Evolutionary conservation across 2,329 filamentous ascomycete species (phyloP).

Genomic region (Penicillium sp.): DNA sequence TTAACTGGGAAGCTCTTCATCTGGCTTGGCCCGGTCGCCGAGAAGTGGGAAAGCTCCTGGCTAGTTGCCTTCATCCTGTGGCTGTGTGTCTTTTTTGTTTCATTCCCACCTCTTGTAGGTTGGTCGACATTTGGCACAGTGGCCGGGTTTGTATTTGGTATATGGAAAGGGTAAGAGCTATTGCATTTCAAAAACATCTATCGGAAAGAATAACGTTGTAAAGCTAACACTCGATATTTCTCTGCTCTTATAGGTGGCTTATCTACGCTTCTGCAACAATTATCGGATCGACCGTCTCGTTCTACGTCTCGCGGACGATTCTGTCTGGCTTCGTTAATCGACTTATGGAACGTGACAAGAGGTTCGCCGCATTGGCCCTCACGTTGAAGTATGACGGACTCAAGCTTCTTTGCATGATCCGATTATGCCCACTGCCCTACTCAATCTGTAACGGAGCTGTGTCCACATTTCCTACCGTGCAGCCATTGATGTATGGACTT

Average conservation of each 20-base stretch:
- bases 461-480: constrained; percentile 86
- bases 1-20: constrained; percentile 80
- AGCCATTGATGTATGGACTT: constrained; percentile 70
- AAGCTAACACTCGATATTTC: constrained; percentile 16
- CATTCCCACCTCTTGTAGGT: constrained; percentile 83
- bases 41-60: constrained; percentile 70
- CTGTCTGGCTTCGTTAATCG: constrained; percentile 75
- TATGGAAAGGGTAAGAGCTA: constrained; percentile 63
- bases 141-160: constrained; percentile 68
- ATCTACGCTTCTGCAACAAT: constrained; percentile 78
- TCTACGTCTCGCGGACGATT: constrained; percentile 75
- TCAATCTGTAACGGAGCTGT: constrained; percentile 92
- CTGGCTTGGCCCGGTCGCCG: constrained; percentile 68
- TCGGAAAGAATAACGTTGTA: background rate
- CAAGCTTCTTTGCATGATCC: constrained; percentile 84
- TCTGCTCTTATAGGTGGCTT: constrained; percentile 65
- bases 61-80: constrained; percentile 76
- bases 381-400: constrained; percentile 89
- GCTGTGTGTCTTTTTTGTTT: constrained; percentile 69
- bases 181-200: background rate
- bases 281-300: constrained; percentile 73
- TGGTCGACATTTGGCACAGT: constrained; percentile 76
- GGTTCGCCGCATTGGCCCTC: constrained; percentile 84
- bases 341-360: constrained; percentile 76
- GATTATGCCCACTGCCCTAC: constrained; percentile 89